Conservation (phyloP, 441 rosid genomes). For the Croton laevigatus region DNA sequence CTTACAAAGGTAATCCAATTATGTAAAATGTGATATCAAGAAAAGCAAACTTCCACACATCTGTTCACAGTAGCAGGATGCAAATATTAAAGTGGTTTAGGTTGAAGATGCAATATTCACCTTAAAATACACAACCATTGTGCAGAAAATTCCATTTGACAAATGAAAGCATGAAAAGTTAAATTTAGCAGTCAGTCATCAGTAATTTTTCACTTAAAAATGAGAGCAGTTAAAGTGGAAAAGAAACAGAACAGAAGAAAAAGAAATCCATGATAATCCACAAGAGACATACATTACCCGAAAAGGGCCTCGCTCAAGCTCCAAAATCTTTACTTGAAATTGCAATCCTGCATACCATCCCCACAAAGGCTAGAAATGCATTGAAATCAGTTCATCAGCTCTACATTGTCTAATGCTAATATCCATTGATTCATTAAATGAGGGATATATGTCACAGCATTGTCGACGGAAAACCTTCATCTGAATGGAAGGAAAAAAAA, state of each 20-base stretch:
- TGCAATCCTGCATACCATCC: conserved; percentile 13
- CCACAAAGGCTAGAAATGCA: conserved; percentile 38
- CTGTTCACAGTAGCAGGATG: background rate
- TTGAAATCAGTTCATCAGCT: conserved; percentile 59
- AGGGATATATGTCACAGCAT: conserved; percentile 62
- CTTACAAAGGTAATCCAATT: background rate
- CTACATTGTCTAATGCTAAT: conserved; percentile 65
- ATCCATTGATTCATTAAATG: conserved; percentile 54
- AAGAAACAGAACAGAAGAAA: no score
- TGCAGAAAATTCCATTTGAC: background rate
- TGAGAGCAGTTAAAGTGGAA: background rate
- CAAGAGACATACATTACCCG: conserved; percentile 24
- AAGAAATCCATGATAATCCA: background rate
- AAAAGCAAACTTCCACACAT: background rate
- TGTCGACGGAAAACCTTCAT: conserved; percentile 71
- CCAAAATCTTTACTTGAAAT: conserved; percentile 1
- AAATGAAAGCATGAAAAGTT: background rate
- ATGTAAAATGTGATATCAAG: background rate
- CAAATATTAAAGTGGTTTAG: background rate
- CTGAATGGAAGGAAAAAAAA: conserved; percentile 27
- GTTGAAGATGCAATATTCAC: background rate
- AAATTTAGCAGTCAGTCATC: background rate
- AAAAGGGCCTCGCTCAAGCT: conserved; percentile 4
- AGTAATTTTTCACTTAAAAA: background rate
- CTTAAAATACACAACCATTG: background rate